These are phyloP conservation scores for Entomortierella chlamydospora DNA, from an alignment of 192 early-diverging fungal species.

Conservation along the genomic window DNA sequence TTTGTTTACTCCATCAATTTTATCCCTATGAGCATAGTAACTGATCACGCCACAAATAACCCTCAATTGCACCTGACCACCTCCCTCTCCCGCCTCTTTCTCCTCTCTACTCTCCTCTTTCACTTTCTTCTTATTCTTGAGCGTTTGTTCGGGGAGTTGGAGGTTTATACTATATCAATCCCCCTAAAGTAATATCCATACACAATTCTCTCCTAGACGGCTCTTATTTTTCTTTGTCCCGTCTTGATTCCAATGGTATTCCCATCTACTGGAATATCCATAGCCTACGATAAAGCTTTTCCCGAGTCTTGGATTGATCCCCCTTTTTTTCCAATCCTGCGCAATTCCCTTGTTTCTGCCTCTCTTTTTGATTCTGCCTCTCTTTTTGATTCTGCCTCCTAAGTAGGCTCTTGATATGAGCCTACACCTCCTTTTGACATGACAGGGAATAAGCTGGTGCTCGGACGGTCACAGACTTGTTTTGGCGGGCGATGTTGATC, in stretches of 20 bases:
- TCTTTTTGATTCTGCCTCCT: slow-evolving; percentile 4
- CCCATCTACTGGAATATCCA: too few species aligned
- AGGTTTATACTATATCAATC: not conserved
- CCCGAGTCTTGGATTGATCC: too few species aligned
- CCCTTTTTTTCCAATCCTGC: too few species aligned
- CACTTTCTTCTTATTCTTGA: not conserved
- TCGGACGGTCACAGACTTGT: too few species aligned
- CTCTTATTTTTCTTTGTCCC: not conserved
- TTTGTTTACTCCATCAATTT: too few species aligned
- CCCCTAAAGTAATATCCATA: not conserved
- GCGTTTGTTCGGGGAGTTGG: too few species aligned
- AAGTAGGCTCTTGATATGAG: slow-evolving; percentile 14
- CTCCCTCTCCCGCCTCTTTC: not conserved
- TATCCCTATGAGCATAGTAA: too few species aligned
- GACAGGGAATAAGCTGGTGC: too few species aligned
- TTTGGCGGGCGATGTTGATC: slow-evolving; percentile 13
- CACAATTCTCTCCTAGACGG: not conserved
- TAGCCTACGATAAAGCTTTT: not conserved
- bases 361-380: not conserved
- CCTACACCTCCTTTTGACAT: slow-evolving; percentile 19
- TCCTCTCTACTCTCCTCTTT: not conserved
- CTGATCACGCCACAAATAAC: too few species aligned
- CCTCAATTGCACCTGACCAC: too few species aligned
- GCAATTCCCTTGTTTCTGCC: not conserved
- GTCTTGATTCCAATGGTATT: too few species aligned